Evolutionary conservation across 768 basidiomycete species (phyloP).

Genomic region (Mycena albidolilacea): DNA sequence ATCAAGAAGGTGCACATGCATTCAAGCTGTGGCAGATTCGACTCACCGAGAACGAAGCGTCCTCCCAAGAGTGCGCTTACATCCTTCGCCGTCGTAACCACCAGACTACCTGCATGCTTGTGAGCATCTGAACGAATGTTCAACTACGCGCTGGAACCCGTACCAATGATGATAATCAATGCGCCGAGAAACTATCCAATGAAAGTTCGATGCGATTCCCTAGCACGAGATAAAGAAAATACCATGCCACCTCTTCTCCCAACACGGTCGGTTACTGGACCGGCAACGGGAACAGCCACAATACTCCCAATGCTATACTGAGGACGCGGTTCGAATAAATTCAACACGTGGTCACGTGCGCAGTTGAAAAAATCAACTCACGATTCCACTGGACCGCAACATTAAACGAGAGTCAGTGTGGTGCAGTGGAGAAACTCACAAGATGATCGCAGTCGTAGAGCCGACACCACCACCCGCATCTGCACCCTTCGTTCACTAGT

Average conservation of each 20-base stretch:
- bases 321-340: not conserved
- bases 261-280: conserved; percentile 34
- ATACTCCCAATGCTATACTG: conserved; percentile 38
- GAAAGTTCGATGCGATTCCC: not conserved
- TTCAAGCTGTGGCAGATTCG: not conserved
- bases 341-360: not conserved
- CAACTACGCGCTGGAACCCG: not conserved
- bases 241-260: conserved; percentile 40
- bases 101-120: conserved; percentile 21
- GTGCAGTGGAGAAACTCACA: conserved; percentile 24
- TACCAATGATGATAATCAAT: conserved; percentile 36
- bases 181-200: conserved; percentile 32
- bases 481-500: conserved; percentile 21
- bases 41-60: conserved; percentile 35
- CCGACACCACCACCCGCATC: conserved; percentile 40
- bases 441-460: conserved; percentile 37
- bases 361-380: conserved; percentile 6
- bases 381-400: conserved; percentile 33
- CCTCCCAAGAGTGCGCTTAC: conserved; percentile 35
- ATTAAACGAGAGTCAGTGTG: not conserved
- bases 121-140: not conserved
- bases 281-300: conserved; percentile 37
- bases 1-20: not conserved
- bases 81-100: conserved; percentile 30
- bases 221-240: not conserved